Percentiles rank a stretch among this genome's conserved stretches.
These are phyloP conservation scores for Favolaschia claudopus DNA, from an alignment of 768 basidiomycete species.

Conservation along the genomic window DNA sequence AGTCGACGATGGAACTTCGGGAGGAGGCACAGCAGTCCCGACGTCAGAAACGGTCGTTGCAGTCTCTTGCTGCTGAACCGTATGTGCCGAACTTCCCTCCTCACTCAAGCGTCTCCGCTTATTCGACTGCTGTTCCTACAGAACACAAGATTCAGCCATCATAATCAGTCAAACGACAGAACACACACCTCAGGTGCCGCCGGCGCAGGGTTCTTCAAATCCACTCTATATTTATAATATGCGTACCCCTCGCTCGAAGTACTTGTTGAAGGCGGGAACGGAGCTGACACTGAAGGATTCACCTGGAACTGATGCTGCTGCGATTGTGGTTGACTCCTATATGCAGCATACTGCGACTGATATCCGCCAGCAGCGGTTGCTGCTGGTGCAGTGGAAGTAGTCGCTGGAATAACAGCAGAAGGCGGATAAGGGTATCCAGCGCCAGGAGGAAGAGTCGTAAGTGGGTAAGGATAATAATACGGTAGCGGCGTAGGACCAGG, in stretches of 20 bases:
- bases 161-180: background rate
- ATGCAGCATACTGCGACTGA: conserved; percentile 7
- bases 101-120: conserved; percentile 17
- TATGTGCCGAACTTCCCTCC: background rate
- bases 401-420: background rate
- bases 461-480: conserved; percentile 25
- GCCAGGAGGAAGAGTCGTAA: conserved; percentile 9
- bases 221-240: conserved; percentile 3
- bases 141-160: conserved; percentile 1
- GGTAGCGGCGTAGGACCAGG: conserved; percentile 26
- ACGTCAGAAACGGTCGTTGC: background rate
- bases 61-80: background rate
- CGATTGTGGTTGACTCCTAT: background rate
- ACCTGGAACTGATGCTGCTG: background rate
- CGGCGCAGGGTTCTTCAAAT: background rate
- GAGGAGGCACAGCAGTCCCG: background rate
- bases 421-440: background rate
- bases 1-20: background rate
- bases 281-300: too few relatives aligned
- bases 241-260: background rate
- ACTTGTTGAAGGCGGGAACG: background rate
- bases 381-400: background rate
- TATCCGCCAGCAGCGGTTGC: background rate
- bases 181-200: conserved; percentile 20
- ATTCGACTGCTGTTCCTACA: conserved; percentile 6